Evolutionary conservation across 2,329 filamentous ascomycete genomes (phyloP), one percentile per base, ranked within the genome.

Genomic region (Byssochlamys sp.): DNA sequence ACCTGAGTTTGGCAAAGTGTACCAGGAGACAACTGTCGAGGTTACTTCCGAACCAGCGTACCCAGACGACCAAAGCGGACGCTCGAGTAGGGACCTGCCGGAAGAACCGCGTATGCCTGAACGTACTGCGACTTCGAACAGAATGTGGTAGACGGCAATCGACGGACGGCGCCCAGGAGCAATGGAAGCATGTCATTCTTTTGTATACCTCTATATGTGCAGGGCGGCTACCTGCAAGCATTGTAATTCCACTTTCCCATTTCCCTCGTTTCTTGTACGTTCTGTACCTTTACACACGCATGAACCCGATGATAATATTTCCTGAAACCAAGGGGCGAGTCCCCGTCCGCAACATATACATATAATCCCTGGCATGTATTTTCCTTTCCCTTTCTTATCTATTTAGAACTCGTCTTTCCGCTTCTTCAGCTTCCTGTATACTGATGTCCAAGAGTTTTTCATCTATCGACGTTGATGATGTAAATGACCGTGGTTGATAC

Each of bases 1-100:
- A n/a, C 57, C 70, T 4, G 73, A 73, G 57, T 65, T 75, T 33
- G 73, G 71, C 12, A 73, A 74, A 55, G 74, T 77, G 56, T 75
- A 75, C 57, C 72, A 75, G 58, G 64, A 77, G 55, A 77, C 74
- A 0, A 77, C 74, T 3, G 75, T 77, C 54, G 73, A 75, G 57
- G 71, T 76, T 55, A 75, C 71, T 1, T 65, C 62, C 35, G 72
- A 75, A 51, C 70, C 68, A 5, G 71, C 68, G 10, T 72, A 65
- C 35, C 63, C 66, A 1, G 67, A 61, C 5, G 65, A 59, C 1
- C 50, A 54, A 9, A 69, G 67, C 56, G 61, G 64, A 39, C 65
- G 63, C 3, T 68, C 68, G 10, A 70, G 68, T 59, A 65, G 63
- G 31, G 68, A 69, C 11, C 66, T 66, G 6, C 49, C 49, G 9